These are phyloP conservation scores for Arthrobotrys megalospora DNA, from an alignment of 2,329 filamentous ascomycete species.

Conservation along the genomic window DNA sequence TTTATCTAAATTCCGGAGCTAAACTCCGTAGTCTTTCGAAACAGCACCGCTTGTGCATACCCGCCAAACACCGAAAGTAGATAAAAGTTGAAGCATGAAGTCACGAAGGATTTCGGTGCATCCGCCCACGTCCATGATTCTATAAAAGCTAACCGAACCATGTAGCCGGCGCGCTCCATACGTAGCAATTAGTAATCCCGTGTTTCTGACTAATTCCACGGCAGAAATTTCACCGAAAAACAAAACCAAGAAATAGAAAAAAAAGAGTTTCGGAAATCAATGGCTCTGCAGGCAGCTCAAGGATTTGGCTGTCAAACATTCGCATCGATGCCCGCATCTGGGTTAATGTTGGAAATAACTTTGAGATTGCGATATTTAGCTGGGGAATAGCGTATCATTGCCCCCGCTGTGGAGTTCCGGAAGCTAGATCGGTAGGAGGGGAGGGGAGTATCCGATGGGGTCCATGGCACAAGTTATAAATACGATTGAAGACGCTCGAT, in stretches of 20 bases:
- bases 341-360: neutral
- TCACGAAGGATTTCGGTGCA: neutral
- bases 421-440: slow-evolving; percentile 19
- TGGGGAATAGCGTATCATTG: slow-evolving; percentile 28
- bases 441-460: slow-evolving; percentile 5
- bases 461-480: slow-evolving; percentile 10
- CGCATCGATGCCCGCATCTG: slow-evolving; percentile 40
- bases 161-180: neutral
- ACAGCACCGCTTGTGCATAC: neutral
- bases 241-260: too few species aligned
- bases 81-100: neutral
- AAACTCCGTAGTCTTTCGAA: slow-evolving; percentile 31
- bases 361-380: slow-evolving; percentile 46
- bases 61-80: neutral
- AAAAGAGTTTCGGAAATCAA: neutral
- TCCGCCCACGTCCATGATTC: too few species aligned
- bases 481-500: neutral
- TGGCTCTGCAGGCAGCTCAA: too few species aligned
- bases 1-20: slow-evolving; percentile 34
- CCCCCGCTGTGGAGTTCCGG: slow-evolving; percentile 26
- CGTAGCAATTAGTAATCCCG: slow-evolving; percentile 36
- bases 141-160: slow-evolving; percentile 27
- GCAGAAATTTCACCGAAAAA: slow-evolving; percentile 56
- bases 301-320: slow-evolving; percentile 3
- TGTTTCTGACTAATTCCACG: slow-evolving; percentile 41